A percentile compares a stretch with the other conserved stretches of the same genome.
Evolutionary conservation across 768 basidiomycete species (phyloP).

Genomic region (Gyrodon lividus): DNA sequence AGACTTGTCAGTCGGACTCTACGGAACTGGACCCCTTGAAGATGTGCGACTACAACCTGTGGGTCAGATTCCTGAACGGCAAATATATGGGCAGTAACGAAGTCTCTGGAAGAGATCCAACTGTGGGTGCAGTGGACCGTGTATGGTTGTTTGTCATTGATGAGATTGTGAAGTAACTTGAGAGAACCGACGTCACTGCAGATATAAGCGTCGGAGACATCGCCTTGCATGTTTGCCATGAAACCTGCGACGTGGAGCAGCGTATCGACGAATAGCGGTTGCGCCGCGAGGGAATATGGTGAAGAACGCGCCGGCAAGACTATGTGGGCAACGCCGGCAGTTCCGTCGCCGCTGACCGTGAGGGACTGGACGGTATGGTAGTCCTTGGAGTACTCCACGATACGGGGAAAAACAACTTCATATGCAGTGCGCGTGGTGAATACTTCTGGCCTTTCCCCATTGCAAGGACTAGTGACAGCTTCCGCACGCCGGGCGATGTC

Average conservation of each 20-base stretch:
- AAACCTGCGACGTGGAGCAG: constrained; percentile 72
- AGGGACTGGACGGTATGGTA: constrained; percentile 61
- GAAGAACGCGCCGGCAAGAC: constrained; percentile 36
- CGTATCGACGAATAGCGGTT: constrained; percentile 65
- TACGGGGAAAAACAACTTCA: constrained; percentile 64
- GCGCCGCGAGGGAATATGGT: constrained; percentile 38
- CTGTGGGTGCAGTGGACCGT: constrained; percentile 51
- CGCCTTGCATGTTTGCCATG: constrained; percentile 57
- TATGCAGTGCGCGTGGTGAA: constrained; percentile 60
- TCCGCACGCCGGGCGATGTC: constrained; percentile 34
- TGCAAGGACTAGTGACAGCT: constrained; percentile 28
- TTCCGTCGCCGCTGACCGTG: constrained; percentile 44
- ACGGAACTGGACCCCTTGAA: constrained; percentile 60
- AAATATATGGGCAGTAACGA: constrained; percentile 51
- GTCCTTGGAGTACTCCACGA: constrained; percentile 59
- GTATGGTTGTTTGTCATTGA: constrained; percentile 44
- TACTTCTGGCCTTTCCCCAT: constrained; percentile 36
- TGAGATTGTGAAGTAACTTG: constrained; percentile 42
- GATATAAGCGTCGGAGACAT: constrained; percentile 55
- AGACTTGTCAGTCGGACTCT: constrained; percentile 52
- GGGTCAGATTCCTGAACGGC: constrained; percentile 42
- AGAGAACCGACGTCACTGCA: constrained; percentile 55
- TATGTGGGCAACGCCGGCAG: constrained; percentile 53
- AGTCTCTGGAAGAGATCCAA: constrained; percentile 42
- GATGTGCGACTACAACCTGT: constrained; percentile 48